Base-by-base conservation (phyloP, 108 stramenopile genomes). In the Nannochloropsis gaditana region DNA sequence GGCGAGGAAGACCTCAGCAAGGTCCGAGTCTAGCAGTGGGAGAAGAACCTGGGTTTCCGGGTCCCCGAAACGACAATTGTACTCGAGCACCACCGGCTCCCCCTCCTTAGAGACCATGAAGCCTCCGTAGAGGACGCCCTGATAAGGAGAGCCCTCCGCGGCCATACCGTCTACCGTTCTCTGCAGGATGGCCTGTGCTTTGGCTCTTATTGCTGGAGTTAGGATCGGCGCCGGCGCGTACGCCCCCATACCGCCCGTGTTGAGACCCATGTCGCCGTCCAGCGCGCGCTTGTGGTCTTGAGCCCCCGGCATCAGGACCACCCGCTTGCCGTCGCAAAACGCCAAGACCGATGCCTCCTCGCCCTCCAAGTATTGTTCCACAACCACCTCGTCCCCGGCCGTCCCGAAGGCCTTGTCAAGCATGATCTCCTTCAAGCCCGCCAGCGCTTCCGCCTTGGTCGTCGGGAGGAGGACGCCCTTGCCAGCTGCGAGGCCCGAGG, bases 221-320 rank as follows among this genome's bases (percentile, higher is more conserved):
- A 98, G 94, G 88, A 94, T 94, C 43, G 98, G 98, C 17, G 99
- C 96, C 8, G 99, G 99, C 73, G 96, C 94, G 91, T 98, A 98
- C 21, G 97, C 99, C 21, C 99, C 99, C 99, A 99, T 99, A 79
- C 99, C 99, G 5, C 89, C 89, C 6, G 99, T 99, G 90, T 99
- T 99, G 86, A 96, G 92, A 11, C 99, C 99, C 89, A 92, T 83
- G 90, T 98, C 97, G 82, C 95, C 93, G 87, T 99, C 99, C 21
- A 96, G 90, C 11, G 96, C 96, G 41, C 99, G 94, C 91, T 99
- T 99, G 92, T 99, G 99, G 92, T 99, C 99, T 86, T 99, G 98
- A 6, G 95, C 94, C 79, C 95, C 93, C 17, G 95, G 96, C 95
- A 96, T 94, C 81, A 95, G 92, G 21, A 91, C 87, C 11, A 93